Evolutionary conservation across 352 stramenopile species (phyloP).

Genomic region (Globisporangium middletonii): DNA sequence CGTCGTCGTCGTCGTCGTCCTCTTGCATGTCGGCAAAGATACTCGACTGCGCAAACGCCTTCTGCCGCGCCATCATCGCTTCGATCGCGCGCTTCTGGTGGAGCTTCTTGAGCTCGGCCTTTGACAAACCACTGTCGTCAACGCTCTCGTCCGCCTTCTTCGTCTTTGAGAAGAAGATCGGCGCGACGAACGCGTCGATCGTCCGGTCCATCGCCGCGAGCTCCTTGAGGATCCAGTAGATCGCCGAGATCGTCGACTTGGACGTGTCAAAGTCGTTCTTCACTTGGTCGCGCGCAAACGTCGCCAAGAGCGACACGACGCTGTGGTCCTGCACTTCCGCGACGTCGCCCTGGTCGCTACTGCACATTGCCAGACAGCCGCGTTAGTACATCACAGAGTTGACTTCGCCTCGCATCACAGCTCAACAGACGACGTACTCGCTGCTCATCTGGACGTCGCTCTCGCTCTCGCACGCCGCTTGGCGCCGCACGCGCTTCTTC

Average conservation of each 20-base stretch:
- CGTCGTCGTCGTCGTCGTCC: conserved; percentile 54
- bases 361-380: conserved; percentile 13
- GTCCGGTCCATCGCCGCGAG: conserved; percentile 41
- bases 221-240: conserved; percentile 79
- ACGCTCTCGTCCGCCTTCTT: conserved; percentile 51
- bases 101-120: conserved; percentile 67
- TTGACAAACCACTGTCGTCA: conserved; percentile 54
- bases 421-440: conserved; percentile 43
- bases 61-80: conserved; percentile 78
- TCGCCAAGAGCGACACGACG: conserved; percentile 54
- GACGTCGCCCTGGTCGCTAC: conserved; percentile 46
- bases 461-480: conserved; percentile 32
- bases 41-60: conserved; percentile 64
- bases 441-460: conserved; percentile 63
- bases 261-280: conserved; percentile 72
- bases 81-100: conserved; percentile 80
- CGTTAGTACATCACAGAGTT: not conserved
- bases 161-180: conserved; percentile 56
- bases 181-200: conserved; percentile 49
- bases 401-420: not conserved
- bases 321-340: conserved; percentile 56
- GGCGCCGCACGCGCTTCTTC: conserved; percentile 69
- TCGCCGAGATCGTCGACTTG: conserved; percentile 70
- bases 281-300: conserved; percentile 60
- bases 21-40: conserved; percentile 70